Evolutionary conservation across 805 yeast species (phyloP).

Genomic region (Scheffersomyces coipomensis): DNA sequence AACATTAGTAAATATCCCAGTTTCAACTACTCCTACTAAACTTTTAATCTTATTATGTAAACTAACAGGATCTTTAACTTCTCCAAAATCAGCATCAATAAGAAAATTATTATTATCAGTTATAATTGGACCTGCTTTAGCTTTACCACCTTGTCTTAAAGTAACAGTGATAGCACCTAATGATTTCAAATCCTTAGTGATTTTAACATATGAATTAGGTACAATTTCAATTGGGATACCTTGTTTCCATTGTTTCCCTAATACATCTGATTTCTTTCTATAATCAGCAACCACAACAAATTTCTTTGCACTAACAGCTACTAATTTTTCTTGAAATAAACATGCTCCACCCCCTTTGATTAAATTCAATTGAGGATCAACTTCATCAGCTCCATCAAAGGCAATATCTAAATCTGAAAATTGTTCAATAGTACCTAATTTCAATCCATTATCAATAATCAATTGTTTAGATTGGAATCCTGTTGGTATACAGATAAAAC

Average conservation of each 20-base stretch:
- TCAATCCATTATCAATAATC: conserved; percentile 77
- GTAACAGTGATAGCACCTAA: conserved; percentile 64
- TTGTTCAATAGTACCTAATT: conserved; percentile 80
- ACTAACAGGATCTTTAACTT: conserved; percentile 47
- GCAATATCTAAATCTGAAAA: conserved; percentile 83
- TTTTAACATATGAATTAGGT: conserved; percentile 81
- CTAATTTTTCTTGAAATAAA: conserved; percentile 91
- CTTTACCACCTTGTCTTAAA: conserved; percentile 82
- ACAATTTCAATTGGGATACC: conserved; percentile 97
- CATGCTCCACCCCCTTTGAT: conserved; percentile 99
- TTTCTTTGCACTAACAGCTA: conserved; percentile 73
- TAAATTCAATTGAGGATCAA: conserved; percentile 74
- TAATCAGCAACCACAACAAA: conserved; percentile 91
- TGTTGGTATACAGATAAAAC: conserved; percentile 85
- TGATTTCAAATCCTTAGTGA: conserved; percentile 55
- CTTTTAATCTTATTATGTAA: conserved; percentile 68
- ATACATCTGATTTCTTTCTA: conserved; percentile 67
- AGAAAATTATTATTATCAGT: conserved; percentile 95
- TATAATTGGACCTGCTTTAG: conserved; percentile 95
- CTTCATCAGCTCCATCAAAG: conserved; percentile 98
- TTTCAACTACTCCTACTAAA: conserved; percentile 93
- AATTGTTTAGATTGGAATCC: conserved; percentile 93
- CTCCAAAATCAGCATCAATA: conserved; percentile 91
- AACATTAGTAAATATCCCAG: conserved; percentile 79
- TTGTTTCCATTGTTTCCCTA: conserved; percentile 82